Evolutionary conservation across 192 early-diverging fungal species (phyloP).

Genomic region (Physocladia obscura): DNA sequence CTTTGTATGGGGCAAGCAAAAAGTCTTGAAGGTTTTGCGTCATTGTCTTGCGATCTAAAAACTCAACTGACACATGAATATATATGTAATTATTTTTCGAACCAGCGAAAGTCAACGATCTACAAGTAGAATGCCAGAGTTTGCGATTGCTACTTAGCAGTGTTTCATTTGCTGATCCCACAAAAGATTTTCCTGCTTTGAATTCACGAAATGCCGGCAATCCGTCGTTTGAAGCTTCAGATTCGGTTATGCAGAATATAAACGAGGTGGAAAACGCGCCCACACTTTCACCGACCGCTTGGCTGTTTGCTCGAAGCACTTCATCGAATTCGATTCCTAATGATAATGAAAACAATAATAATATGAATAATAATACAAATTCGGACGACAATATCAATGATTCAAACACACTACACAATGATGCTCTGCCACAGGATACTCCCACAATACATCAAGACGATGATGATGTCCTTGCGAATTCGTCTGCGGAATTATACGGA

Average conservation of each 20-base stretch:
- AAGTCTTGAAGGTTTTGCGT: background rate
- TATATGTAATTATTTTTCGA: background rate
- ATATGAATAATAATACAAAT: too few species aligned
- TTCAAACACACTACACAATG: too few species aligned
- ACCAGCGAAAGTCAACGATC: background rate
- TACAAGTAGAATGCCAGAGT: background rate
- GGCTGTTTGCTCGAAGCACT: background rate
- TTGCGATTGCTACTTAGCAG: background rate
- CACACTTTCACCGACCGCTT: background rate
- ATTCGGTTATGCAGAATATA: background rate
- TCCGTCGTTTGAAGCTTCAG: background rate
- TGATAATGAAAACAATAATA: too few species aligned
- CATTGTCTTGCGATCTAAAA: too few species aligned
- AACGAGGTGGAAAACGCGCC: background rate
- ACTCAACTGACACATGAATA: background rate
- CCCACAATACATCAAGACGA: too few species aligned
- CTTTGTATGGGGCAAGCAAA: background rate
- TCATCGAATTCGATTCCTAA: background rate
- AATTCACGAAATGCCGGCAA: too few species aligned
- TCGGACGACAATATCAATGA: background rate
- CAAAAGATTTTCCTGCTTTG: background rate
- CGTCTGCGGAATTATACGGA: conserved; percentile 9
- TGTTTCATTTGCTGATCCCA: background rate
- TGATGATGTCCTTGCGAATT: too few species aligned
- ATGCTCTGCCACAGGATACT: background rate